Evolutionary conservation across 768 basidiomycete genomes (phyloP).

Genomic region (Pisolithus sp.): DNA sequence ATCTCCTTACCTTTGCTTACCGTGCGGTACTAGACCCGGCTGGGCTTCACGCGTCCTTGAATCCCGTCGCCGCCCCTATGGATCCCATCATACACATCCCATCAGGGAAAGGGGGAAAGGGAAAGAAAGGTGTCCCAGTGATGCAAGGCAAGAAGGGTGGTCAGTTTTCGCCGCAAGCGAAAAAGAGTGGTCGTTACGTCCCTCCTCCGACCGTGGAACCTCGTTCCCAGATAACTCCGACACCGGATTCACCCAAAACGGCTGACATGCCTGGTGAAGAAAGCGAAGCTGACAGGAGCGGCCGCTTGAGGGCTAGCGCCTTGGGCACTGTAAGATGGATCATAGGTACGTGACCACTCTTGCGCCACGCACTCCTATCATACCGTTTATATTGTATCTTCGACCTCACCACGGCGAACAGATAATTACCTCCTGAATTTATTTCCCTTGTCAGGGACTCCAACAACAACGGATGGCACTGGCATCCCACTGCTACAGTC

Average conservation of each 20-base stretch:
- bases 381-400: not conserved
- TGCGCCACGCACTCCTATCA: not conserved
- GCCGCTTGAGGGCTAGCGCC: conserved; percentile 61
- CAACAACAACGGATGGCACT: not conserved
- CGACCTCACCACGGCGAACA: not conserved
- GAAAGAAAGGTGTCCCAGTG: conserved; percentile 2
- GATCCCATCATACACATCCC: not conserved
- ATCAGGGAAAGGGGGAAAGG: not conserved
- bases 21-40: conserved; percentile 54
- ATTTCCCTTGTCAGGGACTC: not conserved
- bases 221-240: conserved; percentile 15
- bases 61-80: conserved; percentile 40
- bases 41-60: conserved; percentile 52
- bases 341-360: conserved; percentile 40
- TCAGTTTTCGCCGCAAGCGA: conserved; percentile 20
- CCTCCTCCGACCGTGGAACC: conserved; percentile 29
- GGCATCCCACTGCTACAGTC: not conserved
- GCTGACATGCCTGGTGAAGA: conserved; percentile 48
- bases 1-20: conserved; percentile 47
- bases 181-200: conserved; percentile 25
- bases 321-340: conserved; percentile 62
- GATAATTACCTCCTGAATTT: not conserved
- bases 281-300: conserved; percentile 59
- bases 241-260: conserved; percentile 9
- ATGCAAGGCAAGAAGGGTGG: conserved; percentile 16